A percentile compares a stretch with the other conserved stretches of the same genome.
Conservation (phyloP, 352 stramenopile species). For the Phytophthora syringae region DNA sequence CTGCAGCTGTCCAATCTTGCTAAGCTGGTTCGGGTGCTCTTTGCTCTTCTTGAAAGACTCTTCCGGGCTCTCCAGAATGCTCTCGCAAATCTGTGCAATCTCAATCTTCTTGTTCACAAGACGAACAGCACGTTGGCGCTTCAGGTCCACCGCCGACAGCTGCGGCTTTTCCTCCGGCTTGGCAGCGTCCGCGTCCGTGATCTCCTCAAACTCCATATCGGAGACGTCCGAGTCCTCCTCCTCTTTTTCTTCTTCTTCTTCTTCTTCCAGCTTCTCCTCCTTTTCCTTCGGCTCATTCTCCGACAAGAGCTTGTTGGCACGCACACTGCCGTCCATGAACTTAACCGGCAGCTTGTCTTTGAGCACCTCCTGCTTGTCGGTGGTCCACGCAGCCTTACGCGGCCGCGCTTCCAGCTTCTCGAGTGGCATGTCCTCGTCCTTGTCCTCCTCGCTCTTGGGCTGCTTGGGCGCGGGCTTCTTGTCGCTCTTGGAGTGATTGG, state of each 20-base stretch:
- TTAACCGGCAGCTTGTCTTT: conserved; percentile 85
- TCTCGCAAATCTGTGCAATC: conserved; percentile 90
- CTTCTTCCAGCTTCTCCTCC: conserved; percentile 44
- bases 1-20: conserved; percentile 85
- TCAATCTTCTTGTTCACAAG: conserved; percentile 87
- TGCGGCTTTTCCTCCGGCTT: conserved; percentile 9
- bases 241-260: conserved; percentile 47
- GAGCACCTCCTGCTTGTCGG: conserved; percentile 60
- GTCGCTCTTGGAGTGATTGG: conserved; percentile 40
- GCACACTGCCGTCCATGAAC: conserved; percentile 87
- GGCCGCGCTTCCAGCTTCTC: conserved; percentile 81
- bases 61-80: conserved; percentile 87
- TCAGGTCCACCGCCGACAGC: conserved; percentile 62
- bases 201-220: conserved; percentile 86
- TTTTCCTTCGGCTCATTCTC: conserved; percentile 47
- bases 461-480: conserved; percentile 45
- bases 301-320: conserved; percentile 70
- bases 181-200: conserved; percentile 39
- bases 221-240: conserved; percentile 74
- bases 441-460: conserved; percentile 32
- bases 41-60: conserved; percentile 90
- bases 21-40: conserved; percentile 78
- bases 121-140: conserved; percentile 68
- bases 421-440: conserved; percentile 60
- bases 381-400: conserved; percentile 68